Evolutionary conservation across 2,329 filamentous ascomycete genomes (phyloP).

Genomic region (Thielaviopsis ethacetica): DNA sequence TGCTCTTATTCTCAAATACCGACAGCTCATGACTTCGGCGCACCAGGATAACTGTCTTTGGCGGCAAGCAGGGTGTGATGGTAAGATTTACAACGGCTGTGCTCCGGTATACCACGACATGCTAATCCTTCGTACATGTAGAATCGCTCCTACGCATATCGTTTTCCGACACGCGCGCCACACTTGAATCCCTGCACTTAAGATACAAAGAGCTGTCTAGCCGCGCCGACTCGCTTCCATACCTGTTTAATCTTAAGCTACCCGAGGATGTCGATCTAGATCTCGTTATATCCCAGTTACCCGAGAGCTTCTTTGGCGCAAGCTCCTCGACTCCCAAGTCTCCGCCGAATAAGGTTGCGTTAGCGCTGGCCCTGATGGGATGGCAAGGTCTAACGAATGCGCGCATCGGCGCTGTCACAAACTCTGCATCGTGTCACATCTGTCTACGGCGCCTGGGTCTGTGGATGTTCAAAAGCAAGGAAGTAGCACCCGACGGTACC

Average conservation of each 20-base stretch:
- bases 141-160: slow-evolving; percentile 45
- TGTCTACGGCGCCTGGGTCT: slow-evolving; percentile 80
- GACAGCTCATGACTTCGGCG: slow-evolving; percentile 52
- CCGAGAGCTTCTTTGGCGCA: slow-evolving; percentile 36
- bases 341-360: slow-evolving; percentile 40
- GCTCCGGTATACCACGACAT: no score
- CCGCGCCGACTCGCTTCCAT: slow-evolving; percentile 40
- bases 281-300: slow-evolving; percentile 31
- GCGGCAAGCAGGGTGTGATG: slow-evolving; percentile 75
- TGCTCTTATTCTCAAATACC: slow-evolving; percentile 61
- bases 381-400: slow-evolving; percentile 52
- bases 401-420: slow-evolving; percentile 44
- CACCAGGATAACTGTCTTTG: slow-evolving; percentile 76
- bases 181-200: slow-evolving; percentile 39
- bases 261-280: slow-evolving; percentile 37
- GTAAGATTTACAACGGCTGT: slow-evolving; percentile 25
- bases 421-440: slow-evolving; percentile 64
- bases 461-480: slow-evolving; percentile 81
- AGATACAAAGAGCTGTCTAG: slow-evolving; percentile 48
- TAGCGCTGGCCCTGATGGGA: slow-evolving; percentile 55
- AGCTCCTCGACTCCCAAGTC: slow-evolving; percentile 14
- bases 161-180: slow-evolving; percentile 42
- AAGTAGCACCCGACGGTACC: slow-evolving; percentile 36
- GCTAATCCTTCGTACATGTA: slow-evolving; percentile 19
- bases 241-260: slow-evolving; percentile 43